A percentile compares a stretch with the other conserved stretches of the same genome.
These are phyloP conservation scores for Rhodotorula mucilaginosa DNA, from an alignment of 1,284 basidiomycete genomes.

Conservation along the genomic window DNA sequence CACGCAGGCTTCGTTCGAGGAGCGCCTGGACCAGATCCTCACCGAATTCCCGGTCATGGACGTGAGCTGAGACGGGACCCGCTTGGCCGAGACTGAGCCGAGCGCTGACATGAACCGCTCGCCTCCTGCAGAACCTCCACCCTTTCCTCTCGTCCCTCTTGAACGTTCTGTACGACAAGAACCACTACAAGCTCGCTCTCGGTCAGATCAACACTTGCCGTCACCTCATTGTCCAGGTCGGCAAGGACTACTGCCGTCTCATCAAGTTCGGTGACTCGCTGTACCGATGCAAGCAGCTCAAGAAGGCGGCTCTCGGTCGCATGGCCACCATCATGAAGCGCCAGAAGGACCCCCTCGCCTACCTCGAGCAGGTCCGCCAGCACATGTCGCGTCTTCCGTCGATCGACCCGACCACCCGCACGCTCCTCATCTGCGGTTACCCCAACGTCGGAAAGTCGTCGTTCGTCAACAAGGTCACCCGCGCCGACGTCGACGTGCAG, in stretches of 20 bases:
- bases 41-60: conserved; percentile 96
- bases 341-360: conserved; percentile 93
- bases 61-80: conserved; percentile 52
- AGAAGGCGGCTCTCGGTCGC: conserved; percentile 86
- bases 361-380: conserved; percentile 94
- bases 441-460: conserved; percentile 97
- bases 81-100: conserved; percentile 26
- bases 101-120: not conserved
- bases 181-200: conserved; percentile 95
- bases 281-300: conserved; percentile 95
- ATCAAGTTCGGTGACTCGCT: conserved; percentile 94
- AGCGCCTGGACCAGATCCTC: conserved; percentile 91
- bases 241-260: conserved; percentile 90
- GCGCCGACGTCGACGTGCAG: conserved; percentile 95
- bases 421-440: conserved; percentile 91
- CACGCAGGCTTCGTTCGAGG: conserved; percentile 95
- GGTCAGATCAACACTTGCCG: conserved; percentile 89
- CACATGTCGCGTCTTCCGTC: conserved; percentile 93
- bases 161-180: conserved; percentile 97
- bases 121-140: conserved; percentile 70
- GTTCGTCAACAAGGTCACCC: conserved; percentile 96
- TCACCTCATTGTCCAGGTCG: conserved; percentile 91
- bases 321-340: conserved; percentile 97
- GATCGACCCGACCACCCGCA: conserved; percentile 95
- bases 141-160: conserved; percentile 89